Base-by-base conservation (phyloP, 176 grass and related monocot genomes). In the Zoysia pacifica region DNA sequence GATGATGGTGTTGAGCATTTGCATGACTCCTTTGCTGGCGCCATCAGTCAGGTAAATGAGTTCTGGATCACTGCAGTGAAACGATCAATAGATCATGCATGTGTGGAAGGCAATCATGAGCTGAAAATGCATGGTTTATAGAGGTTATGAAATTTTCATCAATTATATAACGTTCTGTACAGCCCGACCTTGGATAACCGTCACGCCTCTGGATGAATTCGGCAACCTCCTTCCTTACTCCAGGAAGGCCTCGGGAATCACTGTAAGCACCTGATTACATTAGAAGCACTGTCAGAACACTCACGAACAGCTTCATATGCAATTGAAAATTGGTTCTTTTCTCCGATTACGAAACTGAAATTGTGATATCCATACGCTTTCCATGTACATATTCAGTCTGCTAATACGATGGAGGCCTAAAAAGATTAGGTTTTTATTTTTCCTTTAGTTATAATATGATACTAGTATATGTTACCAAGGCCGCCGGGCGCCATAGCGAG, bases 21-120 rank as follows among this genome's bases (percentile, higher is more conserved):
- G 97, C 97, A 99, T 93, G 28, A 99, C 86, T 79, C 97, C 97
- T 82, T 93, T 99, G 79, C 97, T 99, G 38, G 97, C 97, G 69
- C 97, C 97, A 65, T 96, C 97, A 14, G 96, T 99, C 7, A 99
- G 82, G 79, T 91, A 99, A 72, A 99, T 96, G 63, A 93, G 86
- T 78, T 99, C 97, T 36, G 97, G 93, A 70, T 99, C 97, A 85
- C 97, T 99, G 90, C 63, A 90, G 60, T 15, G 62, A 74, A 44
- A 18, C 47, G 60, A 52, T 6, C 14, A 74, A 44, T 13, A 47
- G 65, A 59, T 4, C 18, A 79, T 28, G 12, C 1, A 70, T 55
- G 54, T 56, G 53, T 88, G 50, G 79, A 69, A 16, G 28, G 55
- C 49, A 67, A 44, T 1, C 36, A 56, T 43, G 42, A 48, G 3